A percentile compares a stretch with the other conserved stretches of the same genome.
Evolutionary conservation across 1,284 basidiomycete species (phyloP).

Genomic region (Sanghuangporus baumii): DNA sequence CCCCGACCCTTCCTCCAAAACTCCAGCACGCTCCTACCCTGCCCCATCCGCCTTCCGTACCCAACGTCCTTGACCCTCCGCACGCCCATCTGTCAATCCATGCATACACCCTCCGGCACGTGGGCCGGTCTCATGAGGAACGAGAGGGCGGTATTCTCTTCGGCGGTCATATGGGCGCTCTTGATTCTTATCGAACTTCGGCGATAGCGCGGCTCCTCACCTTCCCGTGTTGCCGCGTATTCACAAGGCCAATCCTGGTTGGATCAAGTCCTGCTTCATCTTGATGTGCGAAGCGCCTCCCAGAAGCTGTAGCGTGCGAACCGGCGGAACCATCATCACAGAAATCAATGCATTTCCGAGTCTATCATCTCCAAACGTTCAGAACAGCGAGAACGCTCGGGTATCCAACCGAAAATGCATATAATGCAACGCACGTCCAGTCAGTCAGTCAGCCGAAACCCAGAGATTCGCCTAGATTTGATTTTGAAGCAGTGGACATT

Average conservation of each 20-base stretch:
- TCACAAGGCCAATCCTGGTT: background rate
- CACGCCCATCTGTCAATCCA: background rate
- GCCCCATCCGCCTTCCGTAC: background rate
- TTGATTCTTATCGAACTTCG: background rate
- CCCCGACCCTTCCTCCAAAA: no score
- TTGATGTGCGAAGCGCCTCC: background rate
- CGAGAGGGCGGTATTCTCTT: background rate
- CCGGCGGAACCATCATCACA: background rate
- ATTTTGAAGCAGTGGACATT: background rate
- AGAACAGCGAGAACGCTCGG: background rate
- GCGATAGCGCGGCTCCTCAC: background rate
- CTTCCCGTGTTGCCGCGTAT: background rate
- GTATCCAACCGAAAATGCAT: background rate
- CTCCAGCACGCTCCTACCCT: no score
- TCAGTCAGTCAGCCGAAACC: background rate
- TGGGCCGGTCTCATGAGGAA: background rate
- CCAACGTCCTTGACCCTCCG: background rate
- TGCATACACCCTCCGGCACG: background rate
- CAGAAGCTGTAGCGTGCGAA: background rate
- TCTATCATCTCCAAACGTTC: background rate
- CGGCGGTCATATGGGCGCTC: background rate
- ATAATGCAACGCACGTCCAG: background rate
- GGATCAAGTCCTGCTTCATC: background rate
- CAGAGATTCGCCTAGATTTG: background rate
- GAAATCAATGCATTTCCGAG: background rate